These are phyloP conservation scores for Lecanicillium sp. DNA, from an alignment of 2,329 filamentous ascomycete genomes.

Conservation along the genomic window DNA sequence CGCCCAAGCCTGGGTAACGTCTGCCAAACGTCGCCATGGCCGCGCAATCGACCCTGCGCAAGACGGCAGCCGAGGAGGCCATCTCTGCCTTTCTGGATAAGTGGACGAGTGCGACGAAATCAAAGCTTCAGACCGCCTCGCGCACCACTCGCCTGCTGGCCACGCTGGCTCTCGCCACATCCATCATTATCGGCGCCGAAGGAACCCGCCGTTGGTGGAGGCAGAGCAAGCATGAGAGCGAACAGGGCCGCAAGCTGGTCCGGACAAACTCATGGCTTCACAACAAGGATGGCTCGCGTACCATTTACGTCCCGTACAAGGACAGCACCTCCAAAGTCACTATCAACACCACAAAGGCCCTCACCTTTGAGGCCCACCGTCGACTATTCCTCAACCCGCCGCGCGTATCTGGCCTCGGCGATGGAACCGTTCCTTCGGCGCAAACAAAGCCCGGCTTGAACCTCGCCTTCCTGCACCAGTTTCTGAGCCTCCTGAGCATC, in stretches of 20 bases:
- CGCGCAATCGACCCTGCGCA: conserved; percentile 74
- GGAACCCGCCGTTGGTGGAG: conserved; percentile 74
- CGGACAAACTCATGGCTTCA: conserved; percentile 87
- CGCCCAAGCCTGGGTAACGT: too few species aligned
- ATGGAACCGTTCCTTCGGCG: conserved; percentile 71
- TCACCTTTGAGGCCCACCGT: conserved; percentile 94
- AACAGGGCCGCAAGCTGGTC: conserved; percentile 73
- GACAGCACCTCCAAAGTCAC: conserved; percentile 82
- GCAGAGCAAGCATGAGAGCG: conserved; percentile 65
- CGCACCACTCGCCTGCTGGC: conserved; percentile 66
- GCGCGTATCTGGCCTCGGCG: conserved; percentile 67
- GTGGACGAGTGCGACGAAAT: conserved; percentile 45
- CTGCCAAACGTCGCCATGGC: conserved; percentile 52
- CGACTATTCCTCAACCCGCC: conserved; percentile 89
- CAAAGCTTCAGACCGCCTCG: conserved; percentile 55
- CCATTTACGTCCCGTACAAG: conserved; percentile 91
- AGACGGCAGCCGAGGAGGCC: conserved; percentile 57
- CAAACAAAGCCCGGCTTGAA: conserved; percentile 93
- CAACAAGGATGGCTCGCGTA: conserved; percentile 90
- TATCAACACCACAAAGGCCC: conserved; percentile 81
- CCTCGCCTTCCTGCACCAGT: conserved; percentile 92
- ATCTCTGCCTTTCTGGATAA: conserved; percentile 56
- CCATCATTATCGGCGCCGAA: conserved; percentile 72
- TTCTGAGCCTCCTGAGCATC: conserved; percentile 90
- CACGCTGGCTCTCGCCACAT: conserved; percentile 65